Percentiles rank a stretch among this genome's conserved stretches.
Evolutionary conservation across 1,139 yeast genomes (phyloP).

Genomic region (Scheffersomyces quercinus): DNA sequence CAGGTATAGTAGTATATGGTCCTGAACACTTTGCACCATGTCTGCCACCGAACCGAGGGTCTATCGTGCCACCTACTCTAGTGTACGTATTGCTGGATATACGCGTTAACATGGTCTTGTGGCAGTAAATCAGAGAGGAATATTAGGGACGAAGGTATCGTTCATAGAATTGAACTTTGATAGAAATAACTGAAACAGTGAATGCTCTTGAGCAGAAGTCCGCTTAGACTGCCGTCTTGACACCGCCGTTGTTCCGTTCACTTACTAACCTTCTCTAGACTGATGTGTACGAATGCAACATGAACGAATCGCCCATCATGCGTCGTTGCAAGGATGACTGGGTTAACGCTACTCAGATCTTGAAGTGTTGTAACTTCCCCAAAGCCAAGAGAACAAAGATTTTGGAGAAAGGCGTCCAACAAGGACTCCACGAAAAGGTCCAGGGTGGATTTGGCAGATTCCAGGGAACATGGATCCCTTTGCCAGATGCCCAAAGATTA

Average conservation of each 20-base stretch:
- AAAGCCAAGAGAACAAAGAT: slow-evolving; percentile 92
- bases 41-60: slow-evolving; percentile 13
- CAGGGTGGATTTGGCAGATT: slow-evolving; percentile 98
- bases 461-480: slow-evolving; percentile 98
- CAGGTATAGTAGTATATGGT: too few relatives aligned
- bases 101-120: too few relatives aligned
- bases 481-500: slow-evolving; percentile 55
- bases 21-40: slow-evolving; percentile 1
- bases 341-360: slow-evolving; percentile 97
- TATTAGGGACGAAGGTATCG: too few relatives aligned
- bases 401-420: slow-evolving; percentile 87
- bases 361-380: slow-evolving; percentile 92
- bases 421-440: slow-evolving; percentile 84
- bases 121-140: too few relatives aligned
- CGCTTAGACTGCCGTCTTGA: too few relatives aligned
- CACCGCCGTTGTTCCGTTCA: neutral
- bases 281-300: slow-evolving; percentile 83
- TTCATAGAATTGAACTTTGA: too few relatives aligned
- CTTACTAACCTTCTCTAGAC: slow-evolving; percentile 12
- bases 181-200: too few relatives aligned
- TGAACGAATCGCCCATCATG: slow-evolving; percentile 88
- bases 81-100: slow-evolving; percentile 11
- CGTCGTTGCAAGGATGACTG: slow-evolving; percentile 87
- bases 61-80: slow-evolving; percentile 20
- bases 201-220: too few relatives aligned